phyloP scores from a whole-genome alignment of 2,329 filamentous ascomycete genomes.

The Fusarium continuum region DNA sequence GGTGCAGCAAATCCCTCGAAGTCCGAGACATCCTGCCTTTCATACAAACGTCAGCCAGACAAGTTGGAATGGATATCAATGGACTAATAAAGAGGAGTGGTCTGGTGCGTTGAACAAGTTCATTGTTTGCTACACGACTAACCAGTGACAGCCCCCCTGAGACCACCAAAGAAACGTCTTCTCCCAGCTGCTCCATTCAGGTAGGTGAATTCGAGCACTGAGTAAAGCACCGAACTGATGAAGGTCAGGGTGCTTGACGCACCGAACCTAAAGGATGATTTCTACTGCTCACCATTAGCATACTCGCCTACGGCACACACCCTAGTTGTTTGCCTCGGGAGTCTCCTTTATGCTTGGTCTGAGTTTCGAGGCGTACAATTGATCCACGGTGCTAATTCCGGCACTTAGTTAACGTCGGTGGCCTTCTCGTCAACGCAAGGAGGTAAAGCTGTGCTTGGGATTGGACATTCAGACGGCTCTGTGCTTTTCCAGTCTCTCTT shows the following conservation, averaged over 20 bases:
- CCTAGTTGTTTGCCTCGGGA: slow-evolving; percentile 84
- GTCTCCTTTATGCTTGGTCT: slow-evolving; percentile 88
- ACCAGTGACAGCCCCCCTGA: slow-evolving; percentile 26
- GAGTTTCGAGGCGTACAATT: slow-evolving; percentile 72
- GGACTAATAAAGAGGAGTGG: slow-evolving; percentile 31
- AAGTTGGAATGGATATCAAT: slow-evolving; percentile 41
- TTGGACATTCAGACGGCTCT: slow-evolving; percentile 80
- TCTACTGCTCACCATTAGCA: slow-evolving; percentile 90
- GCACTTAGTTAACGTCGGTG: slow-evolving; percentile 78
- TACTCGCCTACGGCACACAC: slow-evolving; percentile 80
- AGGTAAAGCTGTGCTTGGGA: slow-evolving; percentile 81
- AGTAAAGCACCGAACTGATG: slow-evolving; percentile 46
- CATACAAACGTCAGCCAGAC: slow-evolving; percentile 27
- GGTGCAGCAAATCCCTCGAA: slow-evolving; percentile 4
- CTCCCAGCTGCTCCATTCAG: slow-evolving; percentile 81
- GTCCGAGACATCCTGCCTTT: neutral
- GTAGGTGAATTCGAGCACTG: slow-evolving; percentile 53
- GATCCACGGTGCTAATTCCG: slow-evolving; percentile 49
- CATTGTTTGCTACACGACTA: neutral
- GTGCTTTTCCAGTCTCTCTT: slow-evolving; percentile 81
- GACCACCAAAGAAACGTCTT: slow-evolving; percentile 45
- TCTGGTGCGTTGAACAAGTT: slow-evolving; percentile 1
- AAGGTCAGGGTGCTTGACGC: slow-evolving; percentile 79
- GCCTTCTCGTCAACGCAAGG: slow-evolving; percentile 86
- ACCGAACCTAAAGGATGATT: slow-evolving; percentile 89